Evolutionary conservation across 2,329 filamentous ascomycete genomes (phyloP), one percentile per base, ranked within the genome.

Genomic region (Neofusicoccum parvum): DNA sequence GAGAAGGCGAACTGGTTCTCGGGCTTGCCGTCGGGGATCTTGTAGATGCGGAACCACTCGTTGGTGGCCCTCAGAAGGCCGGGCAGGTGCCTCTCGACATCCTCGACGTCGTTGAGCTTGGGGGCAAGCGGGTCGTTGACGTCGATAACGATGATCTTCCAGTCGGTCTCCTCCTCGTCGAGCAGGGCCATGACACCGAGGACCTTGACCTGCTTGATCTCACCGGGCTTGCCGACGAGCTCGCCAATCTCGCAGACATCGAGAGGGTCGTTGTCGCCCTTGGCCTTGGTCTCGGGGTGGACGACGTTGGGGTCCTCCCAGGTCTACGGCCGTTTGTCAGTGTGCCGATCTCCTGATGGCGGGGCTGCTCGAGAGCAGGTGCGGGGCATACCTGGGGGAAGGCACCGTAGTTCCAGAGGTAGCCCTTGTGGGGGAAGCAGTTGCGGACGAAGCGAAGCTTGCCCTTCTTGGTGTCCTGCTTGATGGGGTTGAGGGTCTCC

Each of bases 11-110:
- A 99, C 86, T 98, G 95, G 89, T 99, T 99, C 91, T 99, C 95
- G 75, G 94, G 94, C 93, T 99, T 99, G 87, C 95, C 95, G 79
- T 99, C 95, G 79, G 95, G 95, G 83, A 99, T 99, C 88, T 99
- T 99, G 91, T 99, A 99, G 88, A 99, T 99, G 82, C 95, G 93
- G 93, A 99, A 99, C 95, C 95, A 99, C 87, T 99, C 95, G 79
- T 99, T 99, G 79, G 94, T 98, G 78, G 95, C 95, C 73, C 95
- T 91, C 80, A 99, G 88, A 67, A 99, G 92, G 74, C 95, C 95
- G 68, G 95, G 95, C 66, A 99, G 90, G 85, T 98, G 95, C 78
- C 94, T 90, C 88, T 99, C 95, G 73, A 99, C 95, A 79, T 99
- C 95, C 88, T 98, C 95, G 70, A 98, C 90, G 80, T 98, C 94